A percentile compares a stretch with the other conserved stretches of the same genome.
These are phyloP conservation scores for Cladophialophora bantiana DNA, from an alignment of 2,329 filamentous ascomycete species.

Conservation along the genomic window DNA sequence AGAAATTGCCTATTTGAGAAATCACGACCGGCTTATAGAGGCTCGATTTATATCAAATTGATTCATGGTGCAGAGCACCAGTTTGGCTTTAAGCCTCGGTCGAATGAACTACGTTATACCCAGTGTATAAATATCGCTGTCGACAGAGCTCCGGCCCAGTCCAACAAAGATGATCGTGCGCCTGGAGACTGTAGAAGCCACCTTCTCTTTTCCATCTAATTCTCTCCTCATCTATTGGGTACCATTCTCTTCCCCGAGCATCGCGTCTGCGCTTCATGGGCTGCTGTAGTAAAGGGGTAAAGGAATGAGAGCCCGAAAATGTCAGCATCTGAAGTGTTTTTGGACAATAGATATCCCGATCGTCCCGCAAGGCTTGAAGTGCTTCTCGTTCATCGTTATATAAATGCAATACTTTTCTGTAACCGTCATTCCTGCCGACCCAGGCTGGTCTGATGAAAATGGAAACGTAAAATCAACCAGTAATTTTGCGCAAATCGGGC, in stretches of 20 bases:
- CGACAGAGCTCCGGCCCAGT: background rate
- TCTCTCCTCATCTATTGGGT: background rate
- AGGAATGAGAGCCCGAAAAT: slow-evolving; percentile 2
- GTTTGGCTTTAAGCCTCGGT: background rate
- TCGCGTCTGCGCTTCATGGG: background rate
- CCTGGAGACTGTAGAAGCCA: background rate
- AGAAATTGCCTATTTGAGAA: background rate
- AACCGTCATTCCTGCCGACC: slow-evolving; percentile 11
- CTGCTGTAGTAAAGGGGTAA: background rate
- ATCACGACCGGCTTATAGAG: background rate
- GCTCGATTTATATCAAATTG: background rate
- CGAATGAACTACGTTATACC: background rate
- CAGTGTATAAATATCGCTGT: background rate
- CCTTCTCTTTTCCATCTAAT: background rate
- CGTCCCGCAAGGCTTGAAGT: slow-evolving; percentile 9
- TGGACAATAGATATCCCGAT: background rate
- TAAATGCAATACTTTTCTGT: slow-evolving; percentile 19
- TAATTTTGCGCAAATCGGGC: background rate
- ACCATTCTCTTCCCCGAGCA: background rate
- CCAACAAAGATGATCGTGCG: background rate
- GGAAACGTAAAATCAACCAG: background rate
- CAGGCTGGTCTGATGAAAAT: background rate
- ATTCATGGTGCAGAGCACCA: background rate
- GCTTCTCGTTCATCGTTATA: slow-evolving; percentile 8
- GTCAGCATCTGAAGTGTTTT: slow-evolving; percentile 2